Conservation (phyloP, 139 green algal species). For the Chlamydomonas asymmetrica region DNA sequence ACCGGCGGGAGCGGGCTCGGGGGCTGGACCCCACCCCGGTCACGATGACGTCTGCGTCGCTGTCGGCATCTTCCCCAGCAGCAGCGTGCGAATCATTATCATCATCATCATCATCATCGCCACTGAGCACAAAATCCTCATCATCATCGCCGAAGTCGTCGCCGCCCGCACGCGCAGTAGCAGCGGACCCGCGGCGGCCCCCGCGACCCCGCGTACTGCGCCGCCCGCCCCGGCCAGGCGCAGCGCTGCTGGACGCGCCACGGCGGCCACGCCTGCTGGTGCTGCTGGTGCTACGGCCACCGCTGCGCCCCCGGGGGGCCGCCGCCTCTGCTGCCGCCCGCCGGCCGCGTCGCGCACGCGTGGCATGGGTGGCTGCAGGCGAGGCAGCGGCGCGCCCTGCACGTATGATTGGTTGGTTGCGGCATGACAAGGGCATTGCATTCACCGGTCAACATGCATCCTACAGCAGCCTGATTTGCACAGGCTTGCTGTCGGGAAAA, state of each 20-base stretch:
- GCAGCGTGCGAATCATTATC: too few relatives aligned
- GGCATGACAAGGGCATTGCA: background rate
- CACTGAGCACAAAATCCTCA: too few relatives aligned
- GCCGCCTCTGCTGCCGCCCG: background rate
- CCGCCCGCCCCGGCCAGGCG: background rate
- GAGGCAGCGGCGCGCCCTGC: too few relatives aligned
- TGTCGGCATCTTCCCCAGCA: background rate
- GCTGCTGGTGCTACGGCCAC: background rate
- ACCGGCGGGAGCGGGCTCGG: background rate
- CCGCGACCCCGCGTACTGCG: background rate
- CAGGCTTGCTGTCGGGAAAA: too few relatives aligned
- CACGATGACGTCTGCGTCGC: background rate
- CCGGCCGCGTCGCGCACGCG: background rate
- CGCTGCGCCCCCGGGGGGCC: background rate
- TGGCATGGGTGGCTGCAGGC: too few relatives aligned
- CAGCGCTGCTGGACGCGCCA: background rate
- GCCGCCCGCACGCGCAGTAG: background rate
- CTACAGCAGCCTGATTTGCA: background rate
- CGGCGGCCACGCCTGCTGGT: background rate
- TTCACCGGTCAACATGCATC: background rate
- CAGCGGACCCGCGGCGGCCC: background rate
- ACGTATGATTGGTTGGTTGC: too few relatives aligned
- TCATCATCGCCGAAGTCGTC: background rate
- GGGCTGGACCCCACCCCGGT: background rate
- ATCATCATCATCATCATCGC: too few relatives aligned